phyloP scores from a whole-genome alignment of 129 eudicot genomes.

The Scalesia atractyloides region DNA sequence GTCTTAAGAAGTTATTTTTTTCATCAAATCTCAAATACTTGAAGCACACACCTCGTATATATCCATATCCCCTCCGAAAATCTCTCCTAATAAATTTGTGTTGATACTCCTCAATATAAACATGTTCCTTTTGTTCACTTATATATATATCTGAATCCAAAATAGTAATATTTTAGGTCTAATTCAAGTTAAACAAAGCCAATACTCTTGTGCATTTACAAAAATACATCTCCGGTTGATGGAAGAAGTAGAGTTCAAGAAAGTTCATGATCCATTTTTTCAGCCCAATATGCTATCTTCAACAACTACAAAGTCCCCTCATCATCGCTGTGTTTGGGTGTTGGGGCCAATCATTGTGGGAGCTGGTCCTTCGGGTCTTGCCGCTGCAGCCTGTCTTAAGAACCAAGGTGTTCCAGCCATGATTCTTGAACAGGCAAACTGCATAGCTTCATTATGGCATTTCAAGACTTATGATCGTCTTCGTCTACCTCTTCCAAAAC shows the following conservation, averaged over 20 bases:
- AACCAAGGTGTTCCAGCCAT: slow-evolving; percentile 46
- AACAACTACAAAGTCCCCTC: not conserved
- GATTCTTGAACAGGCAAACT: slow-evolving; percentile 48
- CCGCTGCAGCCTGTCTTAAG: slow-evolving; percentile 54
- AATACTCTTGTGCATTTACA: slow-evolving; percentile 22
- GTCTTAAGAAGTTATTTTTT: not conserved
- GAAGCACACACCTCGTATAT: slow-evolving; percentile 25
- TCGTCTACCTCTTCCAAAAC: slow-evolving; percentile 55
- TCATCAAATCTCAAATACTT: slow-evolving; percentile 20
- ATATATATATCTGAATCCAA: slow-evolving; percentile 21
- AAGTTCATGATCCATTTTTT: slow-evolving; percentile 42
- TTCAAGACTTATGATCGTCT: slow-evolving; percentile 51
- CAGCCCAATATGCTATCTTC: slow-evolving; percentile 19
- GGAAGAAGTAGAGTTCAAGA: slow-evolving; percentile 47
- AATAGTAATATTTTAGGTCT: slow-evolving; percentile 17
- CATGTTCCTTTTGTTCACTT: slow-evolving; percentile 7
- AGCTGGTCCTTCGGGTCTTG: slow-evolving; percentile 60
- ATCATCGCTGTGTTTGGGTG: slow-evolving; percentile 36
- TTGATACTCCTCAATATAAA: not conserved
- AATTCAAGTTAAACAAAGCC: slow-evolving; percentile 11
- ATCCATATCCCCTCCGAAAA: slow-evolving; percentile 31
- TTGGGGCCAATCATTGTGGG: slow-evolving; percentile 55
- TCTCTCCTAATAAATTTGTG: slow-evolving; percentile 21
- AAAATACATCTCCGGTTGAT: slow-evolving; percentile 17
- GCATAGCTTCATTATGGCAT: slow-evolving; percentile 64